Evolutionary conservation across 768 basidiomycete species (phyloP), one percentile per base, ranked within the genome.

Genomic region (Gymnopilus dilepis): DNA sequence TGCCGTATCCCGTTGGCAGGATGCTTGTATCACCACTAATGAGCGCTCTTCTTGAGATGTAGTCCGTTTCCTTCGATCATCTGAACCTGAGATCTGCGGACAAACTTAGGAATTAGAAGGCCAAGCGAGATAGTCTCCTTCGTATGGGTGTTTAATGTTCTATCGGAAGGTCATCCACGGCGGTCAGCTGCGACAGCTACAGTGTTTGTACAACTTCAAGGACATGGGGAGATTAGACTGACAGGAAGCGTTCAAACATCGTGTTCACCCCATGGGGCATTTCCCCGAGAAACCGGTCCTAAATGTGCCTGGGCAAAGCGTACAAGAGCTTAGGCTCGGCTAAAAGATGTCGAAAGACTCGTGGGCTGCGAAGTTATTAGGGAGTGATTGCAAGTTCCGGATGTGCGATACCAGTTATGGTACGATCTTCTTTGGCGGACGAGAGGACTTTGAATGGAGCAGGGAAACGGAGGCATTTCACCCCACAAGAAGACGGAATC

Each of bases 211-310:
- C n/a, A 19, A 11, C 13, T 37, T 37, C 19, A 47, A 12, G 30
- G 56, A 45, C 45, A 45, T 43, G 60, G 48, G 38, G 56, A 38
- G 41, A 54, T 50, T 48, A 21, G 12, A 56, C 21, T 50, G 47
- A 50, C 47, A 31, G 47, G 45, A 40, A 62, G 38, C 17, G 40
- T 17, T 51, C 50, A 30, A 37, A 58, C 48, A 45, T 50, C 57
- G 43, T 59, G 57, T 38, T 53, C 48, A 54, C 62, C 62, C 62
- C 62, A 47, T 59, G 62, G 62, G 62, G 62, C 12, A 31, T 52
- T 51, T 53, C 57, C 30, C 62, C 62, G 62, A 59, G 43, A 45
- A 42, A 26, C 15, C 33, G 43, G 38, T 37, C 6, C 42, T 33
- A 17, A 56, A 62, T 30, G 61, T 62, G 61, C 61, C 61, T 62